Conservation (phyloP, 192 early-diverging fungal species). For the Blastocladiella britannica region DNA sequence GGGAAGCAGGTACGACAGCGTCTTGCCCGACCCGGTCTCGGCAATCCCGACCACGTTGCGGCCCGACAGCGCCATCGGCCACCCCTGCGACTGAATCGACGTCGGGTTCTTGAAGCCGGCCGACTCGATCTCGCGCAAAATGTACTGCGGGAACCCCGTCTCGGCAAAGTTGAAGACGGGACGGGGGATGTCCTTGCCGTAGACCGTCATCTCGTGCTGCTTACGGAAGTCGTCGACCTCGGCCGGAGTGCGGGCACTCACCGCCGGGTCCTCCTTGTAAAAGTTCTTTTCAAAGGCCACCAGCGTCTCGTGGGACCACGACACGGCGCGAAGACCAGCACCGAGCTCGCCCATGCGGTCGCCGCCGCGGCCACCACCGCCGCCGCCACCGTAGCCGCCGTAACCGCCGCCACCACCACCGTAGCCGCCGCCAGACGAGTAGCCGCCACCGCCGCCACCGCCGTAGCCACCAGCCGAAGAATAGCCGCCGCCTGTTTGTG, state of each 20-base stretch:
- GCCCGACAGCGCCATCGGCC: conserved; percentile 63
- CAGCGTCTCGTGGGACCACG: conserved; percentile 49
- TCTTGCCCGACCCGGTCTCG: conserved; percentile 90
- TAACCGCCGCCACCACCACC: conserved; percentile 13
- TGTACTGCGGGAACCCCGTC: conserved; percentile 78
- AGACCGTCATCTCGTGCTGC: conserved; percentile 62
- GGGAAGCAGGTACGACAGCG: conserved; percentile 81
- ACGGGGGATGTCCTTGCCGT: conserved; percentile 68
- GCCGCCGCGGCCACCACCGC: conserved; percentile 19
- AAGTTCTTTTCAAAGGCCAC: conserved; percentile 91
- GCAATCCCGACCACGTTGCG: conserved; percentile 89
- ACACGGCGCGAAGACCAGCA: conserved; percentile 23
- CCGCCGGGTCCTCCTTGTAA: conserved; percentile 63
- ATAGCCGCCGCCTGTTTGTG: too few relatives aligned
- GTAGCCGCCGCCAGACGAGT: conserved; percentile 8
- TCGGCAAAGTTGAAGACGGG: conserved; percentile 75
- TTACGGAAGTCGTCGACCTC: conserved; percentile 63
- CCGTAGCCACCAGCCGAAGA: conserved; percentile 6
- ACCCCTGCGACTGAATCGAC: conserved; percentile 88
- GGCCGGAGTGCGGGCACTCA: conserved; percentile 35
- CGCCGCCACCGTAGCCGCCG: conserved; percentile 15
- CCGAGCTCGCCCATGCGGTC: conserved; percentile 32
- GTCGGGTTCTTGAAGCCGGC: conserved; percentile 77
- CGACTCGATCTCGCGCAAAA: conserved; percentile 63
- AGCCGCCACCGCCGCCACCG: conserved; percentile 15